phyloP scores from a whole-genome alignment of 2,329 filamentous ascomycete species.

The Trichoderma pleuroti region DNA sequence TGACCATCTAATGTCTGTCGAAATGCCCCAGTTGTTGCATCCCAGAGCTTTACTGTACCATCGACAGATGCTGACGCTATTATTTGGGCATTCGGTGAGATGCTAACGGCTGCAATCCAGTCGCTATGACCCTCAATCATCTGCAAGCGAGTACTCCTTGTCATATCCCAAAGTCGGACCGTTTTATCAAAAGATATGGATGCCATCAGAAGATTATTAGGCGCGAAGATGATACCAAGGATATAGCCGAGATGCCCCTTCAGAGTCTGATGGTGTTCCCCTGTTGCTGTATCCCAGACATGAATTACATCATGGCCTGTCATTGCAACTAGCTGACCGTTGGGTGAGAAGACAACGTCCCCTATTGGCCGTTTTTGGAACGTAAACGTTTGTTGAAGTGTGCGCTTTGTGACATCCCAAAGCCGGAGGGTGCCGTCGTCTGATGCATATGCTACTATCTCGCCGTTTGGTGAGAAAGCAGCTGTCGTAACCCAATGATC shows the following conservation, averaged over 20 bases:
- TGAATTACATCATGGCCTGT: fast-evolving
- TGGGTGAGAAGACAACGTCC: neutral
- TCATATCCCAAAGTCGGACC: neutral
- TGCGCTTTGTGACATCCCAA: neutral
- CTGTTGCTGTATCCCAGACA: neutral
- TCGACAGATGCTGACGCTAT: neutral
- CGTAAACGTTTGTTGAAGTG: neutral
- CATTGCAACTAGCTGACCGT: neutral
- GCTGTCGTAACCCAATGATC: neutral
- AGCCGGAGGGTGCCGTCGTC: neutral
- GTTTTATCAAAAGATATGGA: neutral
- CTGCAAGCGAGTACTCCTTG: neutral
- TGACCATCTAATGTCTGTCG: neutral
- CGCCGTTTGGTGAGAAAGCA: neutral
- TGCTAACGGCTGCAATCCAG: neutral
- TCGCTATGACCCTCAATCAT: fast-evolving
- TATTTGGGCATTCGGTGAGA: neutral
- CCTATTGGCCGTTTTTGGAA: too few species aligned
- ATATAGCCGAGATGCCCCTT: neutral
- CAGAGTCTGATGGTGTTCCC: neutral
- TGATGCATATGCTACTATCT: neutral
- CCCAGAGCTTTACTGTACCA: neutral
- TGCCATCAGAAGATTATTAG: neutral
- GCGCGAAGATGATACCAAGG: neutral
- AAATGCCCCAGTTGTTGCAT: neutral